These are phyloP conservation scores for Elsinoe fawcettii DNA, from an alignment of 2,329 filamentous ascomycete genomes.

Conservation along the genomic window DNA sequence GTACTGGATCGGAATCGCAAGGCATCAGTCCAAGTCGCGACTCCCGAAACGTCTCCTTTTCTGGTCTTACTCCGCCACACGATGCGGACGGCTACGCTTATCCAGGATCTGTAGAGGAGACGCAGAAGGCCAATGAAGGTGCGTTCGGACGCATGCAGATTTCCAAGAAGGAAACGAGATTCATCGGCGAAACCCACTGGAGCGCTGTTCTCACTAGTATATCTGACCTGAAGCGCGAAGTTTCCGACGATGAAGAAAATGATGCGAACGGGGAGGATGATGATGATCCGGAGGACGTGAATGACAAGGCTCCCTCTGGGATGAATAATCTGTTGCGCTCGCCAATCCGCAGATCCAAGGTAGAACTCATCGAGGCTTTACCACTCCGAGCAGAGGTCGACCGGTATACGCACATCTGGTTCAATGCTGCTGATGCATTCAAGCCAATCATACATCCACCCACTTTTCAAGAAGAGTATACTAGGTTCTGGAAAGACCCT, in stretches of 20 bases:
- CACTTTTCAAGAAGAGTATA: slow-evolving; percentile 36
- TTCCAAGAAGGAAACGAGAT: slow-evolving; percentile 65
- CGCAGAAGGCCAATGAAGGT: slow-evolving; percentile 42
- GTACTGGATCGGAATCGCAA: background rate
- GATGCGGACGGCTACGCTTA: slow-evolving; percentile 19
- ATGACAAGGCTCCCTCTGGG: background rate
- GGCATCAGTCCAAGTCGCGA: background rate
- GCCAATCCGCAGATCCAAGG: slow-evolving; percentile 22
- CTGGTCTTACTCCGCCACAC: slow-evolving; percentile 26
- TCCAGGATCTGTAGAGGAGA: background rate
- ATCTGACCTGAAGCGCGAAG: slow-evolving; percentile 28
- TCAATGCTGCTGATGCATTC: slow-evolving; percentile 30
- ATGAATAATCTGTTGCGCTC: slow-evolving; percentile 14
- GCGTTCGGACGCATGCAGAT: slow-evolving; percentile 79
- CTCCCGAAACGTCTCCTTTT: slow-evolving; percentile 7
- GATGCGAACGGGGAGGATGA: slow-evolving; percentile 18
- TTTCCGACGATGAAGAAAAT: slow-evolving; percentile 25
- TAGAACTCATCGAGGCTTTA: slow-evolving; percentile 27
- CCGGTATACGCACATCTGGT: slow-evolving; percentile 27
- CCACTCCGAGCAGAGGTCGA: slow-evolving; percentile 29
- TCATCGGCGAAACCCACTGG: slow-evolving; percentile 79
- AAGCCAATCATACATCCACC: slow-evolving; percentile 55
- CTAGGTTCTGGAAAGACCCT: slow-evolving; percentile 39
- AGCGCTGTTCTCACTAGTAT: slow-evolving; percentile 64
- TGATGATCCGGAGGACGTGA: slow-evolving; percentile 14